Conservation (phyloP, 2,329 filamentous ascomycete species). For the Diaporthe vaccinii region DNA sequence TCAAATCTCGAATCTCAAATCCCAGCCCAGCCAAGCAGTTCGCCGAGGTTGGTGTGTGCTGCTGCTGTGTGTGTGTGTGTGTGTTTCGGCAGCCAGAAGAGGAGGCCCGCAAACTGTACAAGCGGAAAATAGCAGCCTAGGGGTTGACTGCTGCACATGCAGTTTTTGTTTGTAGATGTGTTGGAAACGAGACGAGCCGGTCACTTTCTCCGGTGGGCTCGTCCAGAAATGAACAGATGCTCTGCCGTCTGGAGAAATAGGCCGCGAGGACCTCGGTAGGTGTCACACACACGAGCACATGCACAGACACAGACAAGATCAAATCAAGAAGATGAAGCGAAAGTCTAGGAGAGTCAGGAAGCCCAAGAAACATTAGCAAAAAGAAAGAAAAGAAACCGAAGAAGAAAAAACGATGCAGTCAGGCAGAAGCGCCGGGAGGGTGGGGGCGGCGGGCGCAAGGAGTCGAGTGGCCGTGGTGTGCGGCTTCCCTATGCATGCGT, state of each 20-base stretch:
- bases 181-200: conserved; percentile 23
- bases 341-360: conserved; percentile 7
- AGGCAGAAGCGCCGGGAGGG: background rate
- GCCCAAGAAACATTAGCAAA: conserved; percentile 1
- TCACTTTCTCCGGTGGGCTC: conserved; percentile 6
- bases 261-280: conserved; percentile 1
- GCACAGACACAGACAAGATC: background rate
- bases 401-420: background rate
- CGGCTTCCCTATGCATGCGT: background rate
- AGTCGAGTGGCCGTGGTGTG: conserved; percentile 5
- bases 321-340: conserved; percentile 30
- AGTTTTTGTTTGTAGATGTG: background rate
- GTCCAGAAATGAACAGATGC: conserved; percentile 7
- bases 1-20: conserved; percentile 18
- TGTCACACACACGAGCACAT: background rate
- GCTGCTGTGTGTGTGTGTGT: background rate
- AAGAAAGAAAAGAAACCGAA: background rate
- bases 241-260: background rate
- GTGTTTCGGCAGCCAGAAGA: conserved; percentile 26
- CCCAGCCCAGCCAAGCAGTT: conserved; percentile 1
- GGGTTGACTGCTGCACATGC: conserved; percentile 16
- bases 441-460: conserved; percentile 15
- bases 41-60: background rate
- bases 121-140: background rate
- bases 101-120: conserved; percentile 11